Evolutionary conservation across 202 grass and related monocot genomes (phyloP), one percentile per base, ranked within the genome.

Genomic region (Eragrostis tef): DNA sequence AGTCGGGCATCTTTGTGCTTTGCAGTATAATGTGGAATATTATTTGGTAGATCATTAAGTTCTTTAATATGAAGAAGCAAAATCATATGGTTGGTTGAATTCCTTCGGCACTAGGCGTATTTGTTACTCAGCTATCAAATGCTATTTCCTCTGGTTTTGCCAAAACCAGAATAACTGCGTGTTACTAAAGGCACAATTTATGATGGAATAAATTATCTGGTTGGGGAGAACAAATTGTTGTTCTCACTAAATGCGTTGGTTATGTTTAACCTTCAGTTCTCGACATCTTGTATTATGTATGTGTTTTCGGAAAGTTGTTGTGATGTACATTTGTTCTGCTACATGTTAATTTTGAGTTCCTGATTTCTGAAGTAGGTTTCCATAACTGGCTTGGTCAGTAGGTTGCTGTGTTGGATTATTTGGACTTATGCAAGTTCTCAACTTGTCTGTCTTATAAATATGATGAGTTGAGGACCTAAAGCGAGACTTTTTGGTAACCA

Each of bases 401-500:
- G 31, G 15, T 52, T 22, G 7, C 11, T 39, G 7, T 44, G 14
- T 70, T 42, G 2, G 29, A 19, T 29, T 74, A 3, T 43, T 12
- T 57, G 3, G 48, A 47, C 4, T 60, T 41, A 6, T 34, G 34
- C 22, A 25, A 47, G 54, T 4, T 43, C 50, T 50, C 9, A 56
- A 56, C 41, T 6, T 39, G 3, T 39, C 19, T 49, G 31, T 19
- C 78, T 66, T 15, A 31, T 36, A 75, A 22, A 81, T 58, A 24
- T 74, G 17, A n/a, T 75, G 25, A 39, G 74, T 75, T 75, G 6
- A 14, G 24, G 16, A 64, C 66, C 21, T 79, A 11, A 4, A 69
- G 15, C 69, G 29, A 15, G 41, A 67, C 48, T 45, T 43, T 59
- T 24, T 31, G 13, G 12, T 22, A 67, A 15, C 22, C 7, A 9